phyloP scores from a whole-genome alignment of 805 yeast species.

The Schwanniomyces yamadae region DNA sequence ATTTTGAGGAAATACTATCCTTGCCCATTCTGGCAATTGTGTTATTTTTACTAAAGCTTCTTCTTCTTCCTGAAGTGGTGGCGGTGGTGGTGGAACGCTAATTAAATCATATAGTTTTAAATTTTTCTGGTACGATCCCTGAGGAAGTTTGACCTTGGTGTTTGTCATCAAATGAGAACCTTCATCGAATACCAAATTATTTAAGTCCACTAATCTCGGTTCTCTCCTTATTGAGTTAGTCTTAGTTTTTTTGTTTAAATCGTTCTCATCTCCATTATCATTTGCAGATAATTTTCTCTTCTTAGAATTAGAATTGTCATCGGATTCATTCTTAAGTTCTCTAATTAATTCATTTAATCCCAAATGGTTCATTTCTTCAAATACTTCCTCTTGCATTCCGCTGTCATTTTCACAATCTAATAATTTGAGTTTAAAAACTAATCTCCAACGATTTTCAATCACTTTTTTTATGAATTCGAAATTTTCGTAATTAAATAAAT shows the following conservation, averaged over 20 bases:
- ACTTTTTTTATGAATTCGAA: conserved; percentile 49
- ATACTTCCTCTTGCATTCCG: conserved; percentile 21
- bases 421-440: conserved; percentile 53
- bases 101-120: conserved; percentile 81
- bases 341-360: conserved; percentile 42
- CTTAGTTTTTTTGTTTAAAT: conserved; percentile 10
- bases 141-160: conserved; percentile 70
- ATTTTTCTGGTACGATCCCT: conserved; percentile 76
- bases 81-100: conserved; percentile 81
- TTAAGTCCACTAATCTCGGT: conserved; percentile 63
- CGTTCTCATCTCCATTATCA: conserved; percentile 8
- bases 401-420: conserved; percentile 28
- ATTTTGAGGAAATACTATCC: conserved; percentile 63
- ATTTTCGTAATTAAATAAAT: conserved; percentile 51
- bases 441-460: conserved; percentile 47
- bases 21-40: conserved; percentile 81
- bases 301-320: conserved; percentile 6
- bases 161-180: conserved; percentile 69
- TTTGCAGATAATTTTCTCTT: conserved; percentile 20
- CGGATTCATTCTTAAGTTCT: conserved; percentile 26
- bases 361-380: conserved; percentile 41
- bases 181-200: conserved; percentile 63
- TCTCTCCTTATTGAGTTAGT: conserved; percentile 17
- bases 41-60: conserved; percentile 55
- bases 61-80: conserved; percentile 38